These are phyloP conservation scores for Nitzschia sp. DNA, from an alignment of 108 stramenopile genomes.

Conservation along the genomic window DNA sequence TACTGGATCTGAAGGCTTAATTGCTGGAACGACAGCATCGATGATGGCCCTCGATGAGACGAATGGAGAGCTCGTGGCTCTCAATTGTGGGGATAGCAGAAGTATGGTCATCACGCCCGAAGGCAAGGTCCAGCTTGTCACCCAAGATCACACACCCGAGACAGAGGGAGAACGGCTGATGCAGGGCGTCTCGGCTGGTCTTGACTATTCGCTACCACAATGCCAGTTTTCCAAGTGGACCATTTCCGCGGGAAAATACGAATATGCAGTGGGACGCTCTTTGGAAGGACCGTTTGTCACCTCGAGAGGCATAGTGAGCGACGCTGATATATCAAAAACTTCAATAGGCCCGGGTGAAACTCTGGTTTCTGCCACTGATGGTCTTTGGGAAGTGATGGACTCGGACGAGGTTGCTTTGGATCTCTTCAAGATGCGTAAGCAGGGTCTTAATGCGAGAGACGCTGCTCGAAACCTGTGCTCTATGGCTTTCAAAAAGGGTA, in stretches of 20 bases:
- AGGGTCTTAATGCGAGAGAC: constrained; percentile 45
- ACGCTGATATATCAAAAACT: constrained; percentile 54
- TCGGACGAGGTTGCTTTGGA: constrained; percentile 70
- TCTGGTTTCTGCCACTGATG: constrained; percentile 72
- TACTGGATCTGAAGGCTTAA: constrained; percentile 56
- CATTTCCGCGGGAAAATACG: constrained; percentile 66
- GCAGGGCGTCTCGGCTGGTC: constrained; percentile 45
- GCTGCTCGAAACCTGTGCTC: constrained; percentile 66
- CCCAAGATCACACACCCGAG: constrained; percentile 76
- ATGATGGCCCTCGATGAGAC: constrained; percentile 57
- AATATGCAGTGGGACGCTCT: constrained; percentile 66
- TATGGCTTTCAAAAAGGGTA: constrained; percentile 74
- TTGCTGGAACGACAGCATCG: constrained; percentile 74
- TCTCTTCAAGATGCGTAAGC: constrained; percentile 49
- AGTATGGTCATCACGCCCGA: constrained; percentile 47
- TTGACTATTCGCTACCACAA: constrained; percentile 63
- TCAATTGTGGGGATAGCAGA: constrained; percentile 84
- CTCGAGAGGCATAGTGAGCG: constrained; percentile 75
- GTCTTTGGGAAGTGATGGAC: constrained; percentile 81
- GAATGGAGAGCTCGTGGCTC: constrained; percentile 51
- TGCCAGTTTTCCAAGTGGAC: constrained; percentile 54
- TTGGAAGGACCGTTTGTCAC: constrained; percentile 77
- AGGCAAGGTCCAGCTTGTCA: constrained; percentile 52
- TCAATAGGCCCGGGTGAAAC: constrained; percentile 41
- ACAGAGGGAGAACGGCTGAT: constrained; percentile 52